A percentile compares a stretch with the other conserved stretches of the same genome.
phyloP scores from a whole-genome alignment of 1,284 basidiomycete species.

The Naganishia liquefaciens region DNA sequence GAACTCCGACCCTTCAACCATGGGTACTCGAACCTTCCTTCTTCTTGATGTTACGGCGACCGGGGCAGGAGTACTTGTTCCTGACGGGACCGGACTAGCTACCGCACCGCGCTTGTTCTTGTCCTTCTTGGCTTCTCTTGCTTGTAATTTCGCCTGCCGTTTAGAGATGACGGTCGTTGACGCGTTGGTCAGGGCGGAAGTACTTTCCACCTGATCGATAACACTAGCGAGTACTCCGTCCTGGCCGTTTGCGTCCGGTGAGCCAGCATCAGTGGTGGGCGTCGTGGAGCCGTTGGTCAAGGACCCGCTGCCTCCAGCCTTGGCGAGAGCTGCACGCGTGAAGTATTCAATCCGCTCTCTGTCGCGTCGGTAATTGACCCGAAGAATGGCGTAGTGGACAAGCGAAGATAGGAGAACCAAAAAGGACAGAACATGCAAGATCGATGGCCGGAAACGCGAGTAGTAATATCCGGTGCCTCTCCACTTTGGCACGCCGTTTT shows the following conservation, averaged over 20 bases:
- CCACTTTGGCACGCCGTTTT: conserved; percentile 53
- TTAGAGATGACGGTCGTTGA: conserved; percentile 15
- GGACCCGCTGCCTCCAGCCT: conserved; percentile 65
- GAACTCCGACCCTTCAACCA: conserved; percentile 46
- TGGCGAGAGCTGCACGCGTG: conserved; percentile 62
- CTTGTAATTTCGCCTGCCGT: conserved; percentile 25
- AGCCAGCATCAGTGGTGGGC: conserved; percentile 13
- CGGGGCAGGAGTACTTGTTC: conserved; percentile 1
- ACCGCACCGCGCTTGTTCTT: conserved; percentile 9
- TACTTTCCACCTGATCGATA: conserved; percentile 12
- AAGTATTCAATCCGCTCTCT: conserved; percentile 68
- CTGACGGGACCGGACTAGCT: conserved; percentile 3
- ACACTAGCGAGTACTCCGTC: conserved; percentile 33
- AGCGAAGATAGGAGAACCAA: conserved; percentile 69
- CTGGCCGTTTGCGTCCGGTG: conserved; percentile 6
- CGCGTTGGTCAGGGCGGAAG: not conserved
- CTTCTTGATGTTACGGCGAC: conserved; percentile 32
- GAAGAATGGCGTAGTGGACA: conserved; percentile 76
- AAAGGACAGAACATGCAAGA: conserved; percentile 74
- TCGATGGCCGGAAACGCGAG: conserved; percentile 83
- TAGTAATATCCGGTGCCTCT: conserved; percentile 70
- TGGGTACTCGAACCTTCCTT: conserved; percentile 51
- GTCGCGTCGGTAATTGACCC: conserved; percentile 73
- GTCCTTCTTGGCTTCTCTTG: conserved; percentile 32
- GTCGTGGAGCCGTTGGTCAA: conserved; percentile 28